phyloP scores from a whole-genome alignment of 2,329 filamentous ascomycete species.

The Pseudogymnoascus sp. region DNA sequence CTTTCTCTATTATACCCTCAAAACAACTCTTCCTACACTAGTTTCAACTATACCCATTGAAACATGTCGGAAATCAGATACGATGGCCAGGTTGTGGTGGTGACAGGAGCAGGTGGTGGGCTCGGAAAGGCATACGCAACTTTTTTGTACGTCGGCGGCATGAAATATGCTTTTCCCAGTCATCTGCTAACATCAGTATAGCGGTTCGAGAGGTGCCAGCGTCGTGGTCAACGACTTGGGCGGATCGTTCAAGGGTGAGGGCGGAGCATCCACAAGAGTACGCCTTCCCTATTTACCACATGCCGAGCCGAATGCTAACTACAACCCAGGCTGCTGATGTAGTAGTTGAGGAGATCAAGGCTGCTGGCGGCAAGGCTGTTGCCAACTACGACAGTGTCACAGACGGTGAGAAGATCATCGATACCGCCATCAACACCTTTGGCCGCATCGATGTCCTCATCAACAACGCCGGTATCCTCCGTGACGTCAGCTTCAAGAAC shows the following conservation, averaged over 20 bases:
- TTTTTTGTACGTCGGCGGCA: conserved; percentile 57
- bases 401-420: conserved; percentile 88
- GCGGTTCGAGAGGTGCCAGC: conserved; percentile 70
- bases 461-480: conserved; percentile 92
- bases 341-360: conserved; percentile 75
- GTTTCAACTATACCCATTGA: conserved; percentile 15
- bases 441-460: conserved; percentile 90
- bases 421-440: conserved; percentile 72
- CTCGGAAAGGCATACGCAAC: conserved; percentile 74
- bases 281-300: conserved; percentile 19
- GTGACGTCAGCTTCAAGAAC: conserved; percentile 97
- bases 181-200: conserved; percentile 20
- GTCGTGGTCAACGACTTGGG: conserved; percentile 97
- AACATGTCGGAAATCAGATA: conserved; percentile 62
- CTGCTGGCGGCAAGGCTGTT: conserved; percentile 86
- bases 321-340: conserved; percentile 64
- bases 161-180: too few relatives aligned
- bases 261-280: conserved; percentile 82
- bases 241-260: conserved; percentile 76
- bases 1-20: conserved; percentile 5
- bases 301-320: not conserved
- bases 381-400: conserved; percentile 97
- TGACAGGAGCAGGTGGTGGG: conserved; percentile 79
- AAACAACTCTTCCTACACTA: not conserved
- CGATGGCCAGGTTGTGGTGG: conserved; percentile 82